Base-by-base conservation (phyloP, 352 stramenopile species). In the Elongisporangium senticosum region DNA sequence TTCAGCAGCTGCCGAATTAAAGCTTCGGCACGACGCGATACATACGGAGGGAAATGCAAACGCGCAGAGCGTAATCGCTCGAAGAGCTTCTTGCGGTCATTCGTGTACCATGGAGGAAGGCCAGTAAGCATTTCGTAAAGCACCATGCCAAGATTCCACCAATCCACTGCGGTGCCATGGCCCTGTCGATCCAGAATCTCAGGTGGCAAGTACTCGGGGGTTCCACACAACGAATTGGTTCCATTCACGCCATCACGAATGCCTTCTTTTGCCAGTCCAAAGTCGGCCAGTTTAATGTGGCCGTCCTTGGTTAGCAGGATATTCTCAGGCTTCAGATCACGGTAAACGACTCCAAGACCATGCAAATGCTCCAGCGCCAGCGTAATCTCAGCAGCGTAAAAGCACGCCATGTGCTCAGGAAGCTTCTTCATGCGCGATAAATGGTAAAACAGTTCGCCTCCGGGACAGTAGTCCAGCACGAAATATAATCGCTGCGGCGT, bases 401-500 rank as follows among this genome's bases (percentile, higher is more conserved):
- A 96, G 58, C 83, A 87, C 54, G 89, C 89, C 72, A 93, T 92
- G 59, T 90, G 69, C 58, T 96, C 86, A 15, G 82, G 79, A n/a
- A 96, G 63, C 54, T 90, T 90, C 61, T 95, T 93, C 79, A 93
- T 90, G 15, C 81, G 74, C 23, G 77, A 87, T 6, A 97, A 75
- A 60, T 96, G 87, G 54, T 93, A 93, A 61, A 94, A 97, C 8
- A 97, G 51, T 58, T 97, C 87, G 15, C 89, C 89, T 20, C 89
- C 88, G 6, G 88, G 83, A 51, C 86, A 96, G 53, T 95, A 96
- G 40, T 97, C 87, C 17, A 99, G 72, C 20, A 99, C 96, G 68
- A 99, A 99, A 59, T 98, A 99, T 1, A 99, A 74, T 54, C 81
- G 74, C 64, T 98, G 79, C 43, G 83, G 85, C 0, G 95, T 93